Evolutionary conservation across 1,284 basidiomycete genomes (phyloP), one percentile per base, ranked within the genome.

Genomic region (Naganishia sp.): DNA sequence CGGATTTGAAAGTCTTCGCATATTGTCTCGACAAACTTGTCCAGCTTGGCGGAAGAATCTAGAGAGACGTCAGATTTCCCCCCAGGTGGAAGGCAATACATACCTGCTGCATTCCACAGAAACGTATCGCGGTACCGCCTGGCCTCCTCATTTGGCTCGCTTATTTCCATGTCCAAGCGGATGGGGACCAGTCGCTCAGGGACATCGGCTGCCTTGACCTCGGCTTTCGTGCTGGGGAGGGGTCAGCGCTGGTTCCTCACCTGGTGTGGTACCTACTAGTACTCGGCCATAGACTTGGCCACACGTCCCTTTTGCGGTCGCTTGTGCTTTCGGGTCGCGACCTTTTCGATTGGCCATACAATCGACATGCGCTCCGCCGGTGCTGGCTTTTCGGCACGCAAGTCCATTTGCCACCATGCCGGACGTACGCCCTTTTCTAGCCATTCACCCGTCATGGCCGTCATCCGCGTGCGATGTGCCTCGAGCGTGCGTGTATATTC

Each of bases 121-220:
- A 99, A 97, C 0, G 95, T 94, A 77, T 99, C 95, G 45, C 93
- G 87, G 83, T 98, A 87, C 79, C 90, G 91, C 76, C 90, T 89
- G 75, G 92, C 90, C 58, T 85, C 85, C 63, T 95, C 88, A 15
- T 42, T 61, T 17, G 32, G 23, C 18, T 61, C 58, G 0, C 46
- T 41, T 15, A 61, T 49, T 72, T 99, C 96, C 73, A 98, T 88
- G 78, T 99, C 96, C 58, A 99, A 82, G 23, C 95, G 87, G 60
- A 99, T 90, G 2, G 95, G 95, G 6, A 99, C 90, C 43, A 98
- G 86, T 72, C 77, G 74, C 58, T 81, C 77, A 46, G 76, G 72
- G 2, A 79, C 76, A 6, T 75, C 72, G 31, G 80, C 76, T 4
- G 78, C 68, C 60, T 78, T 79, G 46, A 79, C 67, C 66, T 81